Base-by-base conservation (phyloP, 23 red algal genomes). In the Porphyridium purpureum region DNA sequence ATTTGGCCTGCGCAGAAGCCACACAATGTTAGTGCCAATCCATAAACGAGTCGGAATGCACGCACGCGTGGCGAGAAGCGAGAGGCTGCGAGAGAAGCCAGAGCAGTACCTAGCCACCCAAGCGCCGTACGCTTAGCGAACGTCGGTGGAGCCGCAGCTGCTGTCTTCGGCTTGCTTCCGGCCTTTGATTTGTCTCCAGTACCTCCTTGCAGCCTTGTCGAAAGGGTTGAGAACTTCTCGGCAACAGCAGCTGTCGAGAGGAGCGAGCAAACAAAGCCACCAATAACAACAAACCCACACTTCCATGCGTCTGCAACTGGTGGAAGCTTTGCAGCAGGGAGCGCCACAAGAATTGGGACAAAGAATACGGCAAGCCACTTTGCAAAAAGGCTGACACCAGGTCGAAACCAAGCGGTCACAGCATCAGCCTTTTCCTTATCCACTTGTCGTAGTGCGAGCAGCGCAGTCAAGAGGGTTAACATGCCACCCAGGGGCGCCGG, bases 301-400 rank as follows among this genome's bases (percentile, higher is more conserved):
- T 63, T 66, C 3, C 69, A 36, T 8, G 86, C 21, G 38, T 84
- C 71, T 15, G 78, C 74, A 15, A 61, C 42, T 7, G 67, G 68
- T 21, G 69, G 58, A 5, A 63, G 35, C 15, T 70, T 63, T 5
- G 81, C 80, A 6, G 76, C 29, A 0, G 90, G 90, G 19, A 98
- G 78, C 73, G 86, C 70, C 38, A 98, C 72, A 44, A 98, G 71
- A 48, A 82, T 98, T 9, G 90, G 90, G 7, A 83, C 90, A 64
- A 98, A 98, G 50, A 86, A 98, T 17, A 98, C 73, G 14, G 90
- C 79, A 47, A 98, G 67, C 90, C 90, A 98, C 14, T 76, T 70
- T 17, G 65, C 74, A 9, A 98, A 46, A 24, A 79, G 59, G 6
- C 57, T 47, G 0, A 74, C 61, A 20, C 56, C 66, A 36, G 90